Conservation (phyloP, 306 rosid species). For the Quercus ilex region DNA sequence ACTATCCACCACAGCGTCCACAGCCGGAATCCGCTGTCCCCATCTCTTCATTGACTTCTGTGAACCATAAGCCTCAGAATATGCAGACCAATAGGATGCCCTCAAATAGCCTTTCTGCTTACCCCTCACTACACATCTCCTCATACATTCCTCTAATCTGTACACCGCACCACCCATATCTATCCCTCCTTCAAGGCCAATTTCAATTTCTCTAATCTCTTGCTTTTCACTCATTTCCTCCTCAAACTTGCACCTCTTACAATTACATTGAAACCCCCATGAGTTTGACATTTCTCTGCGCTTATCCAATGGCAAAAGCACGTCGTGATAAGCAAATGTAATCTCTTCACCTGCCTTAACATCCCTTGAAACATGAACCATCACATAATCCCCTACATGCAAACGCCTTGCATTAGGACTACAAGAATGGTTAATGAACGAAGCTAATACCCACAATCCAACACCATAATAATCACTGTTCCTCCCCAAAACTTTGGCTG, state of each 20-base stretch:
- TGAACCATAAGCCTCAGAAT: constrained; percentile 41
- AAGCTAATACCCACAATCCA: constrained; percentile 75
- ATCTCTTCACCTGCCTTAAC: constrained; percentile 80
- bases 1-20: constrained; percentile 48
- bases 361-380: constrained; percentile 81
- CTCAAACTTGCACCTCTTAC: constrained; percentile 80
- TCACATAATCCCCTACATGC: constrained; percentile 74
- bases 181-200: constrained; percentile 60
- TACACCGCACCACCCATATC: constrained; percentile 54
- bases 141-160: constrained; percentile 75
- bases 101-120: constrained; percentile 69
- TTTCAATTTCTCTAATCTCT: constrained; percentile 65
- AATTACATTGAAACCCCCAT: constrained; percentile 76
- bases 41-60: constrained; percentile 64
- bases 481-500: constrained; percentile 68
- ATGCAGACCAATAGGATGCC: constrained; percentile 72
- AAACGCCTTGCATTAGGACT: constrained; percentile 66
- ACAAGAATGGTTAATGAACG: constrained; percentile 84
- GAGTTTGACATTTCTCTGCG: constrained; percentile 55
- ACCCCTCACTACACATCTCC: constrained; percentile 61
- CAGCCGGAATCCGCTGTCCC: constrained; percentile 64
- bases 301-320: constrained; percentile 40
- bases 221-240: constrained; percentile 35
- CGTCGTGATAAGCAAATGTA: constrained; percentile 65
- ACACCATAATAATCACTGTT: constrained; percentile 69